These are phyloP conservation scores for Cladophialophora exuberans DNA, from an alignment of 2,329 filamentous ascomycete genomes.

Conservation along the genomic window DNA sequence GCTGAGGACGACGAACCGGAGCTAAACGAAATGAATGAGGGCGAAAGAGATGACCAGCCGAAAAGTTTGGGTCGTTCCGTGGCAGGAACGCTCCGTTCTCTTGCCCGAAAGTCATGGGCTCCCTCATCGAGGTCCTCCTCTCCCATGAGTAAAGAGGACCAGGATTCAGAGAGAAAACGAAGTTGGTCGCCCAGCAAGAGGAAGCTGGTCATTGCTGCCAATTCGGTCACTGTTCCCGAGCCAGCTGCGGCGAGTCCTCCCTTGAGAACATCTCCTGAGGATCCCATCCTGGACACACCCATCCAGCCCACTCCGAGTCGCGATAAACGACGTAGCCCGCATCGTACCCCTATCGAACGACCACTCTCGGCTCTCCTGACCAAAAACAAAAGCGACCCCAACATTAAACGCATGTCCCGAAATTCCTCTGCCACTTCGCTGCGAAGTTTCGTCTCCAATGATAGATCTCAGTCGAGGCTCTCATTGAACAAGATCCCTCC, in stretches of 20 bases:
- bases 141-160: conserved; percentile 41
- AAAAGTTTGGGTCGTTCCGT: conserved; percentile 49
- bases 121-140: conserved; percentile 52
- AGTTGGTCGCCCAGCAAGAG: conserved; percentile 28
- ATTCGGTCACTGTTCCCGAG: conserved; percentile 20
- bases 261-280: conserved; percentile 12
- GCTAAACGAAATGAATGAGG: conserved; percentile 28
- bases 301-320: background rate
- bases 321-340: background rate
- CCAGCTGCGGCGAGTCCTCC: conserved; percentile 17
- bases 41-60: conserved; percentile 40
- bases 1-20: conserved; percentile 40
- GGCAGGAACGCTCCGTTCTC: conserved; percentile 54
- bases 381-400: conserved; percentile 40
- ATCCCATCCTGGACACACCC: background rate
- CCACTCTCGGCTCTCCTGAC: conserved; percentile 45
- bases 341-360: conserved; percentile 34
- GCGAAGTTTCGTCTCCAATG: conserved; percentile 48
- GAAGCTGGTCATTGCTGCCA: conserved; percentile 10
- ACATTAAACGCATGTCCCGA: conserved; percentile 39
- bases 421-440: conserved; percentile 47
- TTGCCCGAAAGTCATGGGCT: conserved; percentile 57
- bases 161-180: conserved; percentile 32
- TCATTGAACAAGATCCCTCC: conserved; percentile 52
- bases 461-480: conserved; percentile 47